phyloP scores from a whole-genome alignment of 371 early-diverging fungal species.

The Lichtheimia ornata region DNA sequence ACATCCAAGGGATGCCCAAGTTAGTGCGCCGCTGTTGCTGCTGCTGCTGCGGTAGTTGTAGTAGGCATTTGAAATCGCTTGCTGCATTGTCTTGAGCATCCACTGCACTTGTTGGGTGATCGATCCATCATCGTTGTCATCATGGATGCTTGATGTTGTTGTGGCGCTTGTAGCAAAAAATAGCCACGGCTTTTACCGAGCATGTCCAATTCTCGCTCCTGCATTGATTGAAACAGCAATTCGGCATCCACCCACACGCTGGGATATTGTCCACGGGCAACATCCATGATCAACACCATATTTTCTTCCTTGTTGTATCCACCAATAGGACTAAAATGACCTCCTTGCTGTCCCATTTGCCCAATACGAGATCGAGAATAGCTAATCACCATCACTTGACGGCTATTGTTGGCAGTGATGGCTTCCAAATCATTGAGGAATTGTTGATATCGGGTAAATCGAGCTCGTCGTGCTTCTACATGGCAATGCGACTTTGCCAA shows the following conservation, averaged over 20 bases:
- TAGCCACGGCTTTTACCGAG: slow-evolving; percentile 75
- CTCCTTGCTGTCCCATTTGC: slow-evolving; percentile 70
- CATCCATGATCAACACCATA: slow-evolving; percentile 81
- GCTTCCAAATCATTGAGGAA: slow-evolving; percentile 71
- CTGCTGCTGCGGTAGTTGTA: too few species aligned
- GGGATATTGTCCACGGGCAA: slow-evolving; percentile 75
- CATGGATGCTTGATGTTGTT: not conserved
- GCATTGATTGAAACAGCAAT: slow-evolving; percentile 71
- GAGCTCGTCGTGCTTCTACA: slow-evolving; percentile 67
- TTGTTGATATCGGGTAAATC: slow-evolving; percentile 60
- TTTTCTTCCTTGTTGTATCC: slow-evolving; percentile 63
- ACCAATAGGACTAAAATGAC: slow-evolving; percentile 63
- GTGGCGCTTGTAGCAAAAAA: slow-evolving; percentile 58
- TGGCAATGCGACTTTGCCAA: slow-evolving; percentile 81
- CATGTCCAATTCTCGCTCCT: slow-evolving; percentile 68
- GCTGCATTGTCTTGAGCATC: too few species aligned
- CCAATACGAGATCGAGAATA: slow-evolving; percentile 74
- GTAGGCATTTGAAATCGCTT: too few species aligned
- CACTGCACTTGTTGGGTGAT: too few species aligned
- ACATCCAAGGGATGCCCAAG: too few species aligned
- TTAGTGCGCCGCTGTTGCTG: too few species aligned
- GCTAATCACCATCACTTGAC: slow-evolving; percentile 80
- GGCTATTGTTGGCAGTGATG: slow-evolving; percentile 54
- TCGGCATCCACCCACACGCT: slow-evolving; percentile 74
- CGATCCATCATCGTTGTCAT: too few species aligned